Percentiles rank a stretch among this genome's conserved stretches.
These are phyloP conservation scores for Cryptococcus sp. DNA, from an alignment of 1,284 basidiomycete genomes.

Conservation along the genomic window DNA sequence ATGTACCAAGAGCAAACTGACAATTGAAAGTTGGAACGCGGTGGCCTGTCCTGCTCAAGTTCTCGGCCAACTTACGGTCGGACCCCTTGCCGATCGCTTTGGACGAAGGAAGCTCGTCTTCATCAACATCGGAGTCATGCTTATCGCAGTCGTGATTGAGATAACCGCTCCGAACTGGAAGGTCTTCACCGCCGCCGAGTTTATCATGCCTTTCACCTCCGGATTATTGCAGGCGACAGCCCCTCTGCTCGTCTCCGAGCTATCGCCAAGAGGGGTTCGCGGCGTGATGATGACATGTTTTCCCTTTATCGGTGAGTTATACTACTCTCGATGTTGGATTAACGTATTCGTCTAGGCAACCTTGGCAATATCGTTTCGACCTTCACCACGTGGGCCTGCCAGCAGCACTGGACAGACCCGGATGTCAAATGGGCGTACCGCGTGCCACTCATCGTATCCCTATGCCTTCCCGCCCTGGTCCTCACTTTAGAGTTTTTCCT, in stretches of 20 bases:
- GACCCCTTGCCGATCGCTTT: too few species aligned
- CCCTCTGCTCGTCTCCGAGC: conserved; percentile 23
- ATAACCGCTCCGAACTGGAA: conserved; percentile 21
- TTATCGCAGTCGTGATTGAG: conserved; percentile 18
- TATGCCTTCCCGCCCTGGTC: conserved; percentile 19
- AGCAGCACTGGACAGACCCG: neutral
- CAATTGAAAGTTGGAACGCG: too few species aligned
- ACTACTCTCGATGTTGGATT: neutral
- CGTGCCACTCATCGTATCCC: conserved; percentile 24
- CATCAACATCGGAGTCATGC: neutral
- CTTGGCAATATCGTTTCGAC: neutral
- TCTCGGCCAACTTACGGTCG: too few species aligned
- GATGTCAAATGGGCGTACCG: neutral
- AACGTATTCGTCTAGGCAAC: neutral
- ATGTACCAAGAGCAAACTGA: too few species aligned
- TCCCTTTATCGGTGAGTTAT: conserved; percentile 2
- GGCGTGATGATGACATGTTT: conserved; percentile 18
- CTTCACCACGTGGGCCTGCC: neutral
- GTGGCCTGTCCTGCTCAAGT: too few species aligned
- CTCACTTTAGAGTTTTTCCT: conserved; percentile 17
- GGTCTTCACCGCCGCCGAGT: conserved; percentile 22
- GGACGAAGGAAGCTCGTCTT: neutral
- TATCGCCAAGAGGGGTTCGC: conserved; percentile 26
- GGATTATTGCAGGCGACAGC: conserved; percentile 18
- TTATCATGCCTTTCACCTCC: conserved; percentile 24